Evolutionary conservation across 1,284 basidiomycete species (phyloP).

Genomic region (Ceratorhiza oryzae-sativae): DNA sequence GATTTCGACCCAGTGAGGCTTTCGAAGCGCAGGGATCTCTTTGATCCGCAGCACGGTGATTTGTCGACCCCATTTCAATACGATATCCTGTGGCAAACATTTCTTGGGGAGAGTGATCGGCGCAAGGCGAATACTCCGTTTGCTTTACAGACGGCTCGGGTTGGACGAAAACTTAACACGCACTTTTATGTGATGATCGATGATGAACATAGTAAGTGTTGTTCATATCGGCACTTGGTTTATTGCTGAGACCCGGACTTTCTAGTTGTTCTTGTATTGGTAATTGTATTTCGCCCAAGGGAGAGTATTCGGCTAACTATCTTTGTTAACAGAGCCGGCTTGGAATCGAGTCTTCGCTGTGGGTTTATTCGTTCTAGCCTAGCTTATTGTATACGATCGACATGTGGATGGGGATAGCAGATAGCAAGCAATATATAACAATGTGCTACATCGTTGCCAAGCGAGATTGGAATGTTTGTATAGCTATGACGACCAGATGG

Average conservation of each 20-base stretch:
- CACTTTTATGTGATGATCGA: constrained; percentile 17
- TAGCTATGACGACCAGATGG: constrained; percentile 9
- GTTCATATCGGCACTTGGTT: not conserved
- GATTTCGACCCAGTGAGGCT: constrained; percentile 13
- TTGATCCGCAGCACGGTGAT: not conserved
- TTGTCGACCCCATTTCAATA: not conserved
- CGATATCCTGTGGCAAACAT: not conserved
- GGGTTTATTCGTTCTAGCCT: constrained; percentile 22
- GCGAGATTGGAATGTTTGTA: not conserved
- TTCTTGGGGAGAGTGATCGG: not conserved
- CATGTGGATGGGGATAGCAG: too few relatives aligned
- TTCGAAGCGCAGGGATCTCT: not conserved
- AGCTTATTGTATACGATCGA: too few relatives aligned
- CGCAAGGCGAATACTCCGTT: not conserved
- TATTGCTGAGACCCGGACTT: not conserved
- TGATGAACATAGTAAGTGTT: constrained; percentile 27
- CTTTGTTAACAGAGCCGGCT: not conserved
- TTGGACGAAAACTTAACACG: not conserved
- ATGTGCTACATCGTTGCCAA: not conserved
- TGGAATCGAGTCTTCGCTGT: constrained; percentile 17
- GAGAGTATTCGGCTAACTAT: constrained; percentile 1
- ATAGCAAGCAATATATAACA: not conserved
- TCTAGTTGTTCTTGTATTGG: constrained; percentile 16
- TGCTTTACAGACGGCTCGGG: constrained; percentile 1
- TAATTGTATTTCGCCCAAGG: not conserved